These are phyloP conservation scores for Russula foetens DNA, from an alignment of 768 basidiomycete species.

Conservation along the genomic window DNA sequence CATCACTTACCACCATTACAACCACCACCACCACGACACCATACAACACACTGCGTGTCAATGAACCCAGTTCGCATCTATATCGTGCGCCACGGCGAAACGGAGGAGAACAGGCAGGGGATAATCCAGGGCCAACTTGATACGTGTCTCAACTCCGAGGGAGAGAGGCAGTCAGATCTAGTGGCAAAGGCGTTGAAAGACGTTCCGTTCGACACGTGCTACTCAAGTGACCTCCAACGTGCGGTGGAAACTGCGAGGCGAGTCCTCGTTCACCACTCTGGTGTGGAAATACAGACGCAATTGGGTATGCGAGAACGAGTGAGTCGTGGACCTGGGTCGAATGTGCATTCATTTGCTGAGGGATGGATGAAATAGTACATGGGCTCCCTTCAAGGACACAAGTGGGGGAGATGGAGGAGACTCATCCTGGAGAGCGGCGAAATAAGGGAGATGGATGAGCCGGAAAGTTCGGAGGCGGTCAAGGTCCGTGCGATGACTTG, in stretches of 20 bases:
- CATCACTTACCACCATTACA: too few species aligned
- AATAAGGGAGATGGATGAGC: constrained; percentile 15
- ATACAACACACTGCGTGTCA: neutral
- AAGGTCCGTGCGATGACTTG: constrained; percentile 43
- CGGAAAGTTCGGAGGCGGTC: constrained; percentile 10
- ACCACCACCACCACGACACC: too few species aligned
- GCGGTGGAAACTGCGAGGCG: constrained; percentile 65
- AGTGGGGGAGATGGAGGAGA: neutral
- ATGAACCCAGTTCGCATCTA: constrained; percentile 42
- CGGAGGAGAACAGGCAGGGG: constrained; percentile 50
- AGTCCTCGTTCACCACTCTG: constrained; percentile 49
- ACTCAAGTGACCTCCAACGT: constrained; percentile 64
- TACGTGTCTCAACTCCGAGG: constrained; percentile 54
- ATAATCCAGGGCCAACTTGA: constrained; percentile 76
- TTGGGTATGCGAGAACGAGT: constrained; percentile 60
- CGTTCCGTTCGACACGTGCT: constrained; percentile 50
- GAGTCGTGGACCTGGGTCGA: constrained; percentile 18
- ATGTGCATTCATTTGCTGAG: neutral
- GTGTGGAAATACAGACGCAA: constrained; percentile 35
- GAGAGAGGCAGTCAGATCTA: constrained; percentile 48
- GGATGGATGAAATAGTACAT: constrained; percentile 36
- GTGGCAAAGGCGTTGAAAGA: constrained; percentile 47
- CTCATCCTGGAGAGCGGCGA: neutral
- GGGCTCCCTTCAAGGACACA: constrained; percentile 52
- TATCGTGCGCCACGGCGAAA: constrained; percentile 74